These are phyloP conservation scores for Kazachstania sp. DNA, from an alignment of 1,139 yeast genomes.

Conservation along the genomic window DNA sequence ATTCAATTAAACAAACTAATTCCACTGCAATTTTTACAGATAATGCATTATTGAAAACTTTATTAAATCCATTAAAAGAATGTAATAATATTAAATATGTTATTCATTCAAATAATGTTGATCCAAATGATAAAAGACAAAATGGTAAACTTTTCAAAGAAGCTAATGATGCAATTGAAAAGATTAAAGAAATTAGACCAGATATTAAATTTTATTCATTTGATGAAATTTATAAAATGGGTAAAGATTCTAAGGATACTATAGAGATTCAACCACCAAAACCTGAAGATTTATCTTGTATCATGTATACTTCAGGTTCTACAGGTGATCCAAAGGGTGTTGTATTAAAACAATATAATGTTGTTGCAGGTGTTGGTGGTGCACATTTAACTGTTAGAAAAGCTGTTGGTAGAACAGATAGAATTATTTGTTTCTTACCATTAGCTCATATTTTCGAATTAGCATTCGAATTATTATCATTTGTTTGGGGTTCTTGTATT, in stretches of 20 bases:
- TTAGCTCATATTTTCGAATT: slow-evolving; percentile 94
- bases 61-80: slow-evolving; percentile 62
- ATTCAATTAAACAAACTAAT: slow-evolving; percentile 74
- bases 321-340: slow-evolving; percentile 99
- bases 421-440: slow-evolving; percentile 82
- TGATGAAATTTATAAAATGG: slow-evolving; percentile 59
- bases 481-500: slow-evolving; percentile 84
- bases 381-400: slow-evolving; percentile 54
- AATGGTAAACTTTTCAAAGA: slow-evolving; percentile 48
- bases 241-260: slow-evolving; percentile 40
- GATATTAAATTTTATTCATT: slow-evolving; percentile 59
- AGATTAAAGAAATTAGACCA: slow-evolving; percentile 58
- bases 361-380: slow-evolving; percentile 82
- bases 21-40: slow-evolving; percentile 77
- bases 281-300: slow-evolving; percentile 72
- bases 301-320: slow-evolving; percentile 98
- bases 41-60: slow-evolving; percentile 55
- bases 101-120: slow-evolving; percentile 60
- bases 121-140: slow-evolving; percentile 54
- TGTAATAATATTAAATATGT: slow-evolving; percentile 57
- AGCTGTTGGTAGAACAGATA: slow-evolving; percentile 47
- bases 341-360: slow-evolving; percentile 66
- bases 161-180: slow-evolving; percentile 49
- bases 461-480: slow-evolving; percentile 67
- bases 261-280: slow-evolving; percentile 41